Conservation (phyloP, 2,329 filamentous ascomycete genomes). For the Fusarium sp. region DNA sequence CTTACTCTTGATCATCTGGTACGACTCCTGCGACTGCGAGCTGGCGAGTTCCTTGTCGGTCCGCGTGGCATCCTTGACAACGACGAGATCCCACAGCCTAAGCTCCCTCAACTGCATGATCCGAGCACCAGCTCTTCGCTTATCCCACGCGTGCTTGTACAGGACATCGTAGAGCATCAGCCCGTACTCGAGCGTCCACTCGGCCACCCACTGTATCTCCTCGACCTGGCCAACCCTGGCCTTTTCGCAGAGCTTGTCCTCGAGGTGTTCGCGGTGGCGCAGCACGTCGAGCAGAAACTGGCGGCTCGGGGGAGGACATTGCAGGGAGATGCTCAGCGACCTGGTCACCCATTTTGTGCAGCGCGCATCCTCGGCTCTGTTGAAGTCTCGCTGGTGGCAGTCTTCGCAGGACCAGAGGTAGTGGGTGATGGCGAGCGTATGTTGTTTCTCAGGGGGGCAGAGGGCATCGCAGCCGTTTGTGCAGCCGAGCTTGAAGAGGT, state of each 20-base stretch:
- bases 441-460: constrained; percentile 37
- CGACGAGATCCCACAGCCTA: constrained; percentile 40
- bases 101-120: constrained; percentile 30
- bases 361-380: constrained; percentile 15
- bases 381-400: constrained; percentile 29
- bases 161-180: constrained; percentile 36
- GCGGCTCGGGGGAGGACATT: neutral
- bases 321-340: neutral
- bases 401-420: constrained; percentile 48
- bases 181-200: constrained; percentile 47
- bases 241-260: constrained; percentile 17
- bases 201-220: constrained; percentile 43
- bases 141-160: constrained; percentile 8
- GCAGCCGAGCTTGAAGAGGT: constrained; percentile 47
- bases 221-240: constrained; percentile 30
- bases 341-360: constrained; percentile 19
- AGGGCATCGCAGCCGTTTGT: constrained; percentile 40
- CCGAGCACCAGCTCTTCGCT: constrained; percentile 9
- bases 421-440: constrained; percentile 32
- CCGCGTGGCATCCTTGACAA: constrained; percentile 37
- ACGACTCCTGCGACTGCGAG: constrained; percentile 18
- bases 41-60: constrained; percentile 18
- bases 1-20: constrained; percentile 28
- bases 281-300: constrained; percentile 12
- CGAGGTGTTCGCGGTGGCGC: constrained; percentile 10